Conservation (phyloP, 1,139 yeast genomes). For the Pneumocystis carinii region DNA sequence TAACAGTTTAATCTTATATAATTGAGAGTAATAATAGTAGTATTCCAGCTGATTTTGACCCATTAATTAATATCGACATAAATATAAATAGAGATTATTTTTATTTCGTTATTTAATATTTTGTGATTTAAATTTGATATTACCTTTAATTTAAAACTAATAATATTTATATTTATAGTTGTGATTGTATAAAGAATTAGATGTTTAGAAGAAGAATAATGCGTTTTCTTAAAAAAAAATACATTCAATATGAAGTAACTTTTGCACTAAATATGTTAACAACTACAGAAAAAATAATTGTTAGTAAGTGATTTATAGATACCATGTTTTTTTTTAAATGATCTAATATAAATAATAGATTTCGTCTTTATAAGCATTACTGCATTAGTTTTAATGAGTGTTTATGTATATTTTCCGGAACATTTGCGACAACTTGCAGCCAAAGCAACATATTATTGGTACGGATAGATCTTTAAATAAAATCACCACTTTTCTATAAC, state of each 20-base stretch:
- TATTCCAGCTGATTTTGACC: background rate
- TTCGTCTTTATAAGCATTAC: background rate
- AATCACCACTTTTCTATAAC: background rate
- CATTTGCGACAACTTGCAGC: background rate
- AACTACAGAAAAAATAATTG: background rate
- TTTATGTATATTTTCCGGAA: slow-evolving; percentile 1
- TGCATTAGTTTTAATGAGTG: background rate
- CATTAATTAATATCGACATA: background rate
- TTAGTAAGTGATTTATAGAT: background rate
- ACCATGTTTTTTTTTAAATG: background rate
- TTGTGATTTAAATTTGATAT: background rate
- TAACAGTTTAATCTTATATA: too few relatives aligned
- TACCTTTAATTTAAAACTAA: background rate
- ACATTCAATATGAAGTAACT: background rate
- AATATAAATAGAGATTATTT: background rate
- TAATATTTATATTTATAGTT: background rate
- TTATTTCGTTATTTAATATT: background rate
- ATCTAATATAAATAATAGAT: background rate
- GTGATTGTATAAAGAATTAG: background rate
- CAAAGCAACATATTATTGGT: background rate
- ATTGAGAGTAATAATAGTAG: background rate
- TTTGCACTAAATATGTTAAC: slow-evolving; percentile 1
- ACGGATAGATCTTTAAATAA: background rate
- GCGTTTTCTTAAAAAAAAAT: background rate
- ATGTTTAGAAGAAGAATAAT: background rate